Conservation (phyloP, 2,329 filamentous ascomycete species). For the Fusarium drepaniforme region DNA sequence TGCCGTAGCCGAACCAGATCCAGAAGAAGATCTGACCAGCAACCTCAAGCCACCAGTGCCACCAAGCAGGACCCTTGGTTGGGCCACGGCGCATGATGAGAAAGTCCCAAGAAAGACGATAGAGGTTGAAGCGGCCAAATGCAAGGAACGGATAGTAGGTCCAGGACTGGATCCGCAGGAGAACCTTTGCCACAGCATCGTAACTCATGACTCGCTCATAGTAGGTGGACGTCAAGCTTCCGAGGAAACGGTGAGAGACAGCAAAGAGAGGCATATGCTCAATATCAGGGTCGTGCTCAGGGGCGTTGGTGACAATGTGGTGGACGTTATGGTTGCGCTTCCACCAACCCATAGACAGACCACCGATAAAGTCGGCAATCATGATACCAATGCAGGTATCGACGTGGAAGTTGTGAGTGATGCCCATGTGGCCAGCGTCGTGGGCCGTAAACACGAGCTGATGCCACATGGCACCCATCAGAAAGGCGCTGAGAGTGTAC, state of each 20-base stretch:
- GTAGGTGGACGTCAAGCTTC: constrained; percentile 80
- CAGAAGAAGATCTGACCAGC: constrained; percentile 84
- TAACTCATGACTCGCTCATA: constrained; percentile 86
- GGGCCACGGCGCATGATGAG: constrained; percentile 78
- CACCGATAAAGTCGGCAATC: constrained; percentile 90
- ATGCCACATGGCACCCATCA: constrained; percentile 90
- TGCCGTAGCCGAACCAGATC: constrained; percentile 86
- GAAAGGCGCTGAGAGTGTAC: constrained; percentile 78
- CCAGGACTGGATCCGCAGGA: constrained; percentile 82
- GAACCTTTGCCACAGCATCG: constrained; percentile 77
- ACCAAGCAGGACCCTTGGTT: constrained; percentile 81
- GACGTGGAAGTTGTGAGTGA: constrained; percentile 88
- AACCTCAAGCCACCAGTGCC: constrained; percentile 87
- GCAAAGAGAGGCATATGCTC: constrained; percentile 92
- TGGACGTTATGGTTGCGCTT: constrained; percentile 97
- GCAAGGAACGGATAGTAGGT: constrained; percentile 86
- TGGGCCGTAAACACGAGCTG: constrained; percentile 95
- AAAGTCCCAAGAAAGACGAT: constrained; percentile 83
- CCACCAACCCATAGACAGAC: constrained; percentile 96
- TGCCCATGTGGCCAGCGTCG: constrained; percentile 97
- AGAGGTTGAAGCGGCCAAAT: constrained; percentile 90
- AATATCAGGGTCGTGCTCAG: constrained; percentile 97
- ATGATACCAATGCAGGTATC: constrained; percentile 91
- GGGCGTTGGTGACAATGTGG: constrained; percentile 94
- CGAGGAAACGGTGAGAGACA: constrained; percentile 84